phyloP scores from a whole-genome alignment of 352 stramenopile species.

The Phytophthora chlamydospora region DNA sequence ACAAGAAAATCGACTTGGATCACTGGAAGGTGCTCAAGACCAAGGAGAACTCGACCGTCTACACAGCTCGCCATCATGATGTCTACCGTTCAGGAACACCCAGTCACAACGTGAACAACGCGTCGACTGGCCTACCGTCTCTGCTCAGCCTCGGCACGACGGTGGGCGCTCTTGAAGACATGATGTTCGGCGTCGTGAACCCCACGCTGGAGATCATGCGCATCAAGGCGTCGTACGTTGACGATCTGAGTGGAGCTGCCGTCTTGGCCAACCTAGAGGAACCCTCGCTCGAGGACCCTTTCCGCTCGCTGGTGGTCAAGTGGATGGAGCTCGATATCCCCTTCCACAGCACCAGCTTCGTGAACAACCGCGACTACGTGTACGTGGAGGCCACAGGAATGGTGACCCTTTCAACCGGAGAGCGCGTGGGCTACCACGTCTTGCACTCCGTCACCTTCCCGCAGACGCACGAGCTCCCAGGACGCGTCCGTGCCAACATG shows the following conservation, averaged over 20 bases:
- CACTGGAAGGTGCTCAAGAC: slow-evolving; percentile 43
- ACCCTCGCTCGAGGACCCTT: slow-evolving; percentile 25
- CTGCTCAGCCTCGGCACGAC: slow-evolving; percentile 36
- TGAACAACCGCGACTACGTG: slow-evolving; percentile 52
- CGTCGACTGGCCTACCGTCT: slow-evolving; percentile 20
- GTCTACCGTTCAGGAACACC: slow-evolving; percentile 14
- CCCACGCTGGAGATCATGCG: slow-evolving; percentile 41
- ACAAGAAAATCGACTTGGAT: slow-evolving; percentile 35
- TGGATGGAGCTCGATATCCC: slow-evolving; percentile 48
- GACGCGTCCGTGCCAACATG: slow-evolving; percentile 32
- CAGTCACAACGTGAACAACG: slow-evolving; percentile 1
- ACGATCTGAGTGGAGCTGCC: slow-evolving; percentile 32
- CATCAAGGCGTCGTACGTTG: slow-evolving; percentile 45
- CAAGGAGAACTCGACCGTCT: slow-evolving; percentile 38
- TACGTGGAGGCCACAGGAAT: slow-evolving; percentile 48
- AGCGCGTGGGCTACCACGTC: slow-evolving; percentile 44
- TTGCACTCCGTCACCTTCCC: slow-evolving; percentile 51
- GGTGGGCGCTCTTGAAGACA: slow-evolving; percentile 35
- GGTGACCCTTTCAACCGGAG: slow-evolving; percentile 29
- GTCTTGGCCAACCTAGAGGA: slow-evolving; percentile 40
- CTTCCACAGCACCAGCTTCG: slow-evolving; percentile 29
- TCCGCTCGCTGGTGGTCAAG: slow-evolving; percentile 38
- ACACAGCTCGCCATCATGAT: slow-evolving; percentile 35
- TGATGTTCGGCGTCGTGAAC: slow-evolving; percentile 46
- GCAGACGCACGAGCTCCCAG: slow-evolving; percentile 36